Evolutionary conservation across 768 basidiomycete genomes (phyloP).

Genomic region (Mycena venus): DNA sequence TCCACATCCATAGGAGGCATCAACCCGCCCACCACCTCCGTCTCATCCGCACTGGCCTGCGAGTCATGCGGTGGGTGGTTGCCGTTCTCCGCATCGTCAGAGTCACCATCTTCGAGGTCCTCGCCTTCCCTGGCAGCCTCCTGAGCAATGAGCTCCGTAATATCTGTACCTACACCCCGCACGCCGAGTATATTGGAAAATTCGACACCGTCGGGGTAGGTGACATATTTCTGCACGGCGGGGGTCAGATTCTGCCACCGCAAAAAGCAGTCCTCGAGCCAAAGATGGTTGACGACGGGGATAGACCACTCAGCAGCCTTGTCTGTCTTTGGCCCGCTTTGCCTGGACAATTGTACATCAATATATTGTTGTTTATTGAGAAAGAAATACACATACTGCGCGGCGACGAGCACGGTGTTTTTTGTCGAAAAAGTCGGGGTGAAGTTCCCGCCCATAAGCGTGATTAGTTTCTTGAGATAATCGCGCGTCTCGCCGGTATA

Average conservation of each 20-base stretch:
- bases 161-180: conserved; percentile 47
- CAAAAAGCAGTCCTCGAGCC: conserved; percentile 92
- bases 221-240: conserved; percentile 74
- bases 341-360: conserved; percentile 52
- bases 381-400: conserved; percentile 72
- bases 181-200: conserved; percentile 63
- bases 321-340: conserved; percentile 70
- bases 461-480: conserved; percentile 88
- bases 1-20: conserved; percentile 5
- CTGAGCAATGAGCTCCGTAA: conserved; percentile 18
- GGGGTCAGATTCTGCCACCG: conserved; percentile 81
- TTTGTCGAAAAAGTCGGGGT: conserved; percentile 83
- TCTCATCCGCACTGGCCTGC: conserved; percentile 28
- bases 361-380: not conserved
- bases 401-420: conserved; percentile 88
- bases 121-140: conserved; percentile 16
- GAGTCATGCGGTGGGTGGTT: not conserved
- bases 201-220: conserved; percentile 76
- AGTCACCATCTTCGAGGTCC: conserved; percentile 1
- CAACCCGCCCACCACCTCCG: conserved; percentile 31
- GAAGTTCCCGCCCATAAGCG: conserved; percentile 82
- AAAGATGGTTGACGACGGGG: conserved; percentile 89
- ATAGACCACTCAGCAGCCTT: conserved; percentile 87
- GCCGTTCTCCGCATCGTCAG: not conserved
- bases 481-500: conserved; percentile 90